phyloP scores from a whole-genome alignment of 2,329 filamentous ascomycete species.

The Monosporascus sp. region DNA sequence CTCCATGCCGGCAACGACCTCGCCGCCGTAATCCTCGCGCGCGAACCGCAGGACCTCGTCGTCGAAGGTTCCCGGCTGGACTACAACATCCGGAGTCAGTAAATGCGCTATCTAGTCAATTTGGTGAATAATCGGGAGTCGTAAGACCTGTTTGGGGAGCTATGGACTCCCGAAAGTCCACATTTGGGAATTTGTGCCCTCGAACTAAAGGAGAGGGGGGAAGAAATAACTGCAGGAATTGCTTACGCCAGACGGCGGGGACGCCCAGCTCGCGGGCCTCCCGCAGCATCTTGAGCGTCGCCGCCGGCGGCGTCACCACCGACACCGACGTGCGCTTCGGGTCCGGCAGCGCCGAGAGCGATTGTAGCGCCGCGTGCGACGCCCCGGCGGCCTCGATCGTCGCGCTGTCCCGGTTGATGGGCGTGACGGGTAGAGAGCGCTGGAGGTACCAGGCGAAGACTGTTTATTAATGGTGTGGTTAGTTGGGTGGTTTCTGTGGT shows the following conservation, averaged over 20 bases:
- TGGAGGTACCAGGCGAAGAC: conserved; percentile 86
- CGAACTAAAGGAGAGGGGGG: no score
- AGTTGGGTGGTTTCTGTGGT: conserved; percentile 2
- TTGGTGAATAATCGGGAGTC: no score
- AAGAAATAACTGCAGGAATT: no score
- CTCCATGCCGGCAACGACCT: conserved; percentile 59
- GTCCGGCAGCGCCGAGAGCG: conserved; percentile 58
- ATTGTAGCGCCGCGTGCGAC: conserved; percentile 59
- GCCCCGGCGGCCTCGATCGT: conserved; percentile 56
- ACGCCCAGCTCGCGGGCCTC: conserved; percentile 73
- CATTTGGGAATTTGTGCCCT: no score
- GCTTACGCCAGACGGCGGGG: conserved; percentile 72
- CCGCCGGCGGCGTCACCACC: conserved; percentile 78
- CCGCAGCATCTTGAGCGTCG: conserved; percentile 68
- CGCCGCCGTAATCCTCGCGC: conserved; percentile 56
- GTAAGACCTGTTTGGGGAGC: no score
- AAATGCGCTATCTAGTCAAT: no score
- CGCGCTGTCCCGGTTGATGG: conserved; percentile 71
- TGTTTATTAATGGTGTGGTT: conserved; percentile 28
- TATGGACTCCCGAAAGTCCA: no score
- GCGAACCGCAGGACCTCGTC: conserved; percentile 69
- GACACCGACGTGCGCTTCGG: conserved; percentile 71
- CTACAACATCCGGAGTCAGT: no score
- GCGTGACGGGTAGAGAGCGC: conserved; percentile 70
- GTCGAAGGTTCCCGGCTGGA: conserved; percentile 88